phyloP scores from a whole-genome alignment of 2,329 filamentous ascomycete species.

The Aspergillus costaricaensis region DNA sequence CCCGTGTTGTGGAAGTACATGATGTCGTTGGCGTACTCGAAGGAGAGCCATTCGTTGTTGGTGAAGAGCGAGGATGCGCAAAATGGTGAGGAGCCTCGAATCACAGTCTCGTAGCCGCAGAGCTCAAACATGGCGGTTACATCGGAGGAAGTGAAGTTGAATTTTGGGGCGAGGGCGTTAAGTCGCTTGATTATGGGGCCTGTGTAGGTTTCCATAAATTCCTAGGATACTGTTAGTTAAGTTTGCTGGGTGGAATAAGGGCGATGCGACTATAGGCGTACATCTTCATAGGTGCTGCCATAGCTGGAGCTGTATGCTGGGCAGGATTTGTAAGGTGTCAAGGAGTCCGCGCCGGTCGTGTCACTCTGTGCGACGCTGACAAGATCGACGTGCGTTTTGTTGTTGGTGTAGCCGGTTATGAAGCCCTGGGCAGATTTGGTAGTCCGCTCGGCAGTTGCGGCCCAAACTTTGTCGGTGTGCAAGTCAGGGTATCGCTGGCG shows the following conservation, averaged over 20 bases:
- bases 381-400: constrained; percentile 54
- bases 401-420: constrained; percentile 57
- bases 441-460: constrained; percentile 64
- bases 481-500: constrained; percentile 61
- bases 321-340: constrained; percentile 67
- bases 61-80: constrained; percentile 62
- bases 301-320: constrained; percentile 61
- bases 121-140: constrained; percentile 67
- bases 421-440: constrained; percentile 60
- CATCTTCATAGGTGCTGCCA: constrained; percentile 55
- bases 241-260: neutral
- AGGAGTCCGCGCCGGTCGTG: constrained; percentile 59
- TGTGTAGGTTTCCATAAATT: constrained; percentile 50
- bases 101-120: constrained; percentile 67
- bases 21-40: constrained; percentile 66
- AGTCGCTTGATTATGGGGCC: constrained; percentile 61
- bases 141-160: constrained; percentile 66
- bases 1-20: constrained; percentile 67
- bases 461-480: constrained; percentile 60
- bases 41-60: constrained; percentile 65
- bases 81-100: constrained; percentile 62
- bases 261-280: constrained; percentile 39
- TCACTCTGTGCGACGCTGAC: constrained; percentile 59
- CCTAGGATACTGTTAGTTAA: constrained; percentile 8
- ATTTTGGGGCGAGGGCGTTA: constrained; percentile 54